phyloP scores from a whole-genome alignment of 257 asterid genomes.

The Dorcoceras hygrometricum region DNA sequence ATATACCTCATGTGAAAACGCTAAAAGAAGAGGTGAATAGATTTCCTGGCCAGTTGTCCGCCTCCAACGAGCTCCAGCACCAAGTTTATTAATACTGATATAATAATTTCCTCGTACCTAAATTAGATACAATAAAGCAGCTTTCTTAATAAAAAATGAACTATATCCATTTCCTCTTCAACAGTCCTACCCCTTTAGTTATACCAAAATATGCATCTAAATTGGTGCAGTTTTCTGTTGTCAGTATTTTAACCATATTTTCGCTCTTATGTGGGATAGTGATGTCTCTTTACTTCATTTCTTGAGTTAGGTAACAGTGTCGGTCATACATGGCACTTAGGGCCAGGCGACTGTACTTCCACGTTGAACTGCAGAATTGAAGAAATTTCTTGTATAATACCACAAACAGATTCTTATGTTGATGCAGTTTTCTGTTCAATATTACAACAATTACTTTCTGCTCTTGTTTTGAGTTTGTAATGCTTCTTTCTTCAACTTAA shows the following conservation, averaged over 20 bases:
- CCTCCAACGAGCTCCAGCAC: constrained; percentile 78
- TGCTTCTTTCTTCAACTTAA: too few species aligned
- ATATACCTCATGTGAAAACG: constrained; percentile 69
- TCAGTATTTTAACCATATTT: not conserved
- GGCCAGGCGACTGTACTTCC: not conserved
- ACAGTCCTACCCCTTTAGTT: too few species aligned
- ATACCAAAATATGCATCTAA: not conserved
- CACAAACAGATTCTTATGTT: too few species aligned
- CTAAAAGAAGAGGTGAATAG: constrained; percentile 79
- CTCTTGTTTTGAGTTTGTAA: too few species aligned
- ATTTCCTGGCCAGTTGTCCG: constrained; percentile 81
- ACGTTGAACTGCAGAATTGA: too few species aligned
- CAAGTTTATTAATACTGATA: constrained; percentile 44
- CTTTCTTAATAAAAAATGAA: too few species aligned
- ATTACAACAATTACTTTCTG: too few species aligned
- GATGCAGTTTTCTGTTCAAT: too few species aligned
- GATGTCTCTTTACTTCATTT: not conserved
- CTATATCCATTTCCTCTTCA: too few species aligned
- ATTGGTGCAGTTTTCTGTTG: too few species aligned
- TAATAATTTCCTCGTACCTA: constrained; percentile 84
- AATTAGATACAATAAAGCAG: not conserved
- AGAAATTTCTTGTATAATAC: too few species aligned
- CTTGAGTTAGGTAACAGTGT: not conserved
- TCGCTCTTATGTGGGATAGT: not conserved
- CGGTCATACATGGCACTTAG: not conserved